Base-by-base conservation (phyloP, 768 basidiomycete genomes). In the Auriscalpium vulgare region DNA sequence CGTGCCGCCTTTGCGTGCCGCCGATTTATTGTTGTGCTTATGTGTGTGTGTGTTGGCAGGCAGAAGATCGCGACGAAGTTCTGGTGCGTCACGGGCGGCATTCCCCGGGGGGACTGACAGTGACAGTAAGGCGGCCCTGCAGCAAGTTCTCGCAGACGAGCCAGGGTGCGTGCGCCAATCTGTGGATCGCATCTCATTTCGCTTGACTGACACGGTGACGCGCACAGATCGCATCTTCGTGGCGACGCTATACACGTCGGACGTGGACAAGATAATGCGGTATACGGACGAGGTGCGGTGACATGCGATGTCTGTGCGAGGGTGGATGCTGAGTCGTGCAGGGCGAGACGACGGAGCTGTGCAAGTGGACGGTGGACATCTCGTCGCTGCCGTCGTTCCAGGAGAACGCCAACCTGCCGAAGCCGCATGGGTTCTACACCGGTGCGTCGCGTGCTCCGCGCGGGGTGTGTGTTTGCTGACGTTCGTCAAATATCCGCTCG, bases 341-440 rank as follows among this genome's bases (percentile, higher is more conserved):
- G 77, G 87, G 87, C 34, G 87, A 87, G 64, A 84, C 81, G 4
- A 72, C 67, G 58, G 87, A 90, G 66, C 70, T 90, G 48, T 90
- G 88, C 73, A 85, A 87, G 71, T 93, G 91, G 91, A 91, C 87
- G 10, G 90, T 93, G 37, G 86, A 93, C 69, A 76, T 93, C 51
- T 81, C 82, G 45, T 78, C 85, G 23, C 71, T 93, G 52, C 91
- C 91, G 40, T 83, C 82, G 50, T 92, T 91, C 75, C 84, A 80
- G 66, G 81, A 83, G 59, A 84, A 86, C 61, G 85, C 86, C 50
- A 72, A 71, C n/a, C 64, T 74, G 55, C 76, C 82, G 10, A 75
- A 78, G 45, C 67, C 72, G 40, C 74, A 75, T 50, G 89, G 88
- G 9, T 92, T 91, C 70, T 93, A 88, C 65, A 89, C 88, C 51